Evolutionary conservation across 2,329 filamentous ascomycete genomes (phyloP).

Genomic region (Xenoacremonium recifei): DNA sequence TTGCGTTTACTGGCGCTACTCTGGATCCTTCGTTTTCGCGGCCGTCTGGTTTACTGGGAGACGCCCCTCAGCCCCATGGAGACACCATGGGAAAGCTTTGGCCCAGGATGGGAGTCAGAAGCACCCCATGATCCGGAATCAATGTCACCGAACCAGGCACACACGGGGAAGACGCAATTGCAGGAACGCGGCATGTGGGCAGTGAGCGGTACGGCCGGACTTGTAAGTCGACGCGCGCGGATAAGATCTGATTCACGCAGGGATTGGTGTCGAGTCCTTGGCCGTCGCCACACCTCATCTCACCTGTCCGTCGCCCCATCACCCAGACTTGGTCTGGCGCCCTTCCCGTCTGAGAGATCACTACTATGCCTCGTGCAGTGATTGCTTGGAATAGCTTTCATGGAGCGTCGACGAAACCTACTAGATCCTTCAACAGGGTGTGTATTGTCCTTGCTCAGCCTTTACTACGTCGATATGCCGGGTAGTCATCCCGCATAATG

Average conservation of each 20-base stretch:
- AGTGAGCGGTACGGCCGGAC: slow-evolving; percentile 9
- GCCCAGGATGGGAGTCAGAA: slow-evolving; percentile 3
- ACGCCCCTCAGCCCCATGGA: too few relatives aligned
- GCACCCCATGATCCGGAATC: too few relatives aligned
- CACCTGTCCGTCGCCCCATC: slow-evolving; percentile 12
- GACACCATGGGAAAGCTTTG: slow-evolving; percentile 6
- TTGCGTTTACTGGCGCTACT: neutral
- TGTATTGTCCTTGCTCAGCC: neutral
- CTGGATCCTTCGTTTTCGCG: slow-evolving; percentile 1
- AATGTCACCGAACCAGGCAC: too few relatives aligned
- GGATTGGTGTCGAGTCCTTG: neutral
- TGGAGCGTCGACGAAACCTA: too few relatives aligned
- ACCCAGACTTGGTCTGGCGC: slow-evolving; percentile 5
- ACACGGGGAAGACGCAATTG: slow-evolving; percentile 10
- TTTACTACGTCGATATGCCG: too few relatives aligned
- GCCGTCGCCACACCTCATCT: slow-evolving; percentile 13
- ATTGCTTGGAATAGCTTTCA: too few relatives aligned
- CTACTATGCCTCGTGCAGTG: too few relatives aligned
- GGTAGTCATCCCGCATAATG: too few relatives aligned
- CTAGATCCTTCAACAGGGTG: slow-evolving; percentile 1
- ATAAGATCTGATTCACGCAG: slow-evolving; percentile 13
- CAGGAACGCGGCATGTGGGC: slow-evolving; percentile 8
- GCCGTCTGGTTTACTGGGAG: neutral
- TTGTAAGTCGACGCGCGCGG: slow-evolving; percentile 4
- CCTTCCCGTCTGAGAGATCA: slow-evolving; percentile 7